Base-by-base conservation (phyloP, 192 early-diverging fungal species). In the Coemansia sp. region DNA sequence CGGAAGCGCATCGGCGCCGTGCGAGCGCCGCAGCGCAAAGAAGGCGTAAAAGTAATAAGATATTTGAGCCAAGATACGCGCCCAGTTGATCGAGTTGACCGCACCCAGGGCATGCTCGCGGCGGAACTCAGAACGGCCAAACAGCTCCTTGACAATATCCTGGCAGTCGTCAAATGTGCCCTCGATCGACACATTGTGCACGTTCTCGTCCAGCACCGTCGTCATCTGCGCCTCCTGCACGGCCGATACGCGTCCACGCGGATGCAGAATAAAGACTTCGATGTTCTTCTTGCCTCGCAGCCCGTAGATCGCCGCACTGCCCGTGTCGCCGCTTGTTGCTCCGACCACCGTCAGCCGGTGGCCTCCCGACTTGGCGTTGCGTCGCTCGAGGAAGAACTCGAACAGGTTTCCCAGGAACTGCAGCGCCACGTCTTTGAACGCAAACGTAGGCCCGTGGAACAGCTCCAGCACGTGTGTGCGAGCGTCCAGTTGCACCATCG, bases 221-320 rank as follows among this genome's bases (percentile, higher is more conserved):
- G 97, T 98, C 97, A 98, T 98, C 83, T 98, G 97, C 24, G 93
- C 93, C 82, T 97, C 95, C 77, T 98, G 96, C 49, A 98, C 89
- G 12, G 94, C 89, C 41, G 89, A 92, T 55, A 98, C 93, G 53
- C 94, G 87, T 60, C 90, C 92, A 39, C 89, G 82, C 5, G 96
- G 96, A 69, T 93, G 92, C 56, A 97, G 79, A 53, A 98, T 97
- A 72, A 96, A 98, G 29, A 96, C 92, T 23, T 88, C 85, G 6
- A 98, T 86, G 78, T 93, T 90, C 72, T 92, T 88, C 86, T 97
- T 97, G 38, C 91, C 91, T 17, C 93, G 84, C 56, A 98, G 84
- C 7, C 94, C 94, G 72, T 96, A 97, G 78, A 98, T 98, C 35
- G 96, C 96, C 47, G 96, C 96, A 74, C 95, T 95, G 56, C 96